phyloP scores from a whole-genome alignment of 345 rosid genomes.

The Excoecaria cochinchinensis region DNA sequence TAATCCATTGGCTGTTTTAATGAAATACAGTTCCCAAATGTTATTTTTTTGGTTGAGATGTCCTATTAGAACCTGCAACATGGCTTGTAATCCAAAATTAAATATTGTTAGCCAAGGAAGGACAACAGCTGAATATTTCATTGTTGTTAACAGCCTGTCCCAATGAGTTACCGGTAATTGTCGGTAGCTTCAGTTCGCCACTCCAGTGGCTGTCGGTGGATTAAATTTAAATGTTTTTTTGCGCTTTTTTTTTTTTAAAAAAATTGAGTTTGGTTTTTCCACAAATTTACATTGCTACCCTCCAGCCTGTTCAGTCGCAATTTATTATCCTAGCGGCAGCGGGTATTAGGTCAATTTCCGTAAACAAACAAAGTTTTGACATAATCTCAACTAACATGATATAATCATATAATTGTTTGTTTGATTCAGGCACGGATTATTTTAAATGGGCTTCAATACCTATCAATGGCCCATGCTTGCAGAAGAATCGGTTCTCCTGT shows the following conservation, averaged over 20 bases:
- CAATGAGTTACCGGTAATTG: slow-evolving; percentile 28
- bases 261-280: not conserved
- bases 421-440: not conserved
- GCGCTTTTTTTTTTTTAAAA: not conserved
- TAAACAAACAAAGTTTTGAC: too few species aligned
- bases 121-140: not conserved
- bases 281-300: not conserved
- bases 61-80: slow-evolving; percentile 6
- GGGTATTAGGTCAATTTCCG: not conserved
- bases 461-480: too few species aligned
- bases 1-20: fast-evolving
- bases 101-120: slow-evolving; percentile 1
- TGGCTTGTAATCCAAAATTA: not conserved
- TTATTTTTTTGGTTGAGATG: not conserved
- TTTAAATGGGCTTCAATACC: too few species aligned
- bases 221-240: not conserved
- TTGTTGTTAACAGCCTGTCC: slow-evolving; percentile 38
- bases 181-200: slow-evolving; percentile 29
- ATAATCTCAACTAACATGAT: not conserved
- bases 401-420: not conserved
- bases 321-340: not conserved
- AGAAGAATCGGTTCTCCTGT: too few species aligned
- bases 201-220: slow-evolving; percentile 45
- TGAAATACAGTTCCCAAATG: fast-evolving
- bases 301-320: not conserved